A percentile compares a stretch with the other conserved stretches of the same genome.
These are phyloP conservation scores for Trichocladium uniseriatum DNA, from an alignment of 495 filamentous ascomycete genomes.

Conservation along the genomic window DNA sequence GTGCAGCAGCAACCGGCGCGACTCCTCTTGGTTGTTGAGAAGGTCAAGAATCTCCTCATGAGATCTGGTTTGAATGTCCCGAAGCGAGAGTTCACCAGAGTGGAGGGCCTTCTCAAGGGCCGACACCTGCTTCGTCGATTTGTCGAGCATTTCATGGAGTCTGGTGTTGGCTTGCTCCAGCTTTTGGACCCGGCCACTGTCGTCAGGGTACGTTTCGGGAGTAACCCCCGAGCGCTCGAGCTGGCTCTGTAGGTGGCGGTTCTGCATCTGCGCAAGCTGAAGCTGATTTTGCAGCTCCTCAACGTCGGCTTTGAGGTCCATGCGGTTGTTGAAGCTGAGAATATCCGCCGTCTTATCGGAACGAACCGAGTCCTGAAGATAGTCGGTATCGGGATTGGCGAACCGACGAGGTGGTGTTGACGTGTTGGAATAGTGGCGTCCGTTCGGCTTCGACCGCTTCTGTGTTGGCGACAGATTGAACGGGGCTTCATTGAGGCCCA, in stretches of 20 bases:
- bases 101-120: conserved; percentile 78
- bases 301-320: conserved; percentile 85
- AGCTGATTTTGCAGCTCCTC: conserved; percentile 93
- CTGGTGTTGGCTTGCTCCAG: conserved; percentile 87
- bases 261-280: conserved; percentile 92
- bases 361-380: conserved; percentile 61
- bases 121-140: conserved; percentile 89
- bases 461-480: conserved; percentile 70
- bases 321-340: conserved; percentile 74
- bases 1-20: conserved; percentile 68
- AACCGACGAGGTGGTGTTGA: conserved; percentile 67
- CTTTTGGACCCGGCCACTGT: conserved; percentile 83
- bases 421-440: conserved; percentile 60
- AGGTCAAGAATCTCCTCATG: conserved; percentile 93
- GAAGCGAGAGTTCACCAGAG: conserved; percentile 79
- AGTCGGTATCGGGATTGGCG: conserved; percentile 54
- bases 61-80: conserved; percentile 86
- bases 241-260: conserved; percentile 86
- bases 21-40: conserved; percentile 88
- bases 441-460: conserved; percentile 62
- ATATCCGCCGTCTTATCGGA: conserved; percentile 89
- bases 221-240: conserved; percentile 54
- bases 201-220: conserved; percentile 53
- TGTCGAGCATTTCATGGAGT: conserved; percentile 89
- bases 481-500: conserved; percentile 72